Evolutionary conservation across 1,139 yeast genomes (phyloP).

Genomic region (Saccharomyces hybrid): DNA sequence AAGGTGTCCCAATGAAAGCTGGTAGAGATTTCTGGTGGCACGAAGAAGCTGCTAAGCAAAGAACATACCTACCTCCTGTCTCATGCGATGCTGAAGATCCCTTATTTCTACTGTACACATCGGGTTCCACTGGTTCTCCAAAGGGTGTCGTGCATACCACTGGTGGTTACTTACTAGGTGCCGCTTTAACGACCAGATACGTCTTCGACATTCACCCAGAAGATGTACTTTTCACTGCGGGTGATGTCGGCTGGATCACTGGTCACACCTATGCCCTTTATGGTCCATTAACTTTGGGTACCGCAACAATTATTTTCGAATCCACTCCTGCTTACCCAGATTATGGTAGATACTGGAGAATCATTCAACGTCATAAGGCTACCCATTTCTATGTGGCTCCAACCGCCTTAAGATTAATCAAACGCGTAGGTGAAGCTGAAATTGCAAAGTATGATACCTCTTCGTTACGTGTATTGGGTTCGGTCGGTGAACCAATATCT

Average conservation of each 20-base stretch:
- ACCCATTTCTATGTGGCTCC: constrained; percentile 98
- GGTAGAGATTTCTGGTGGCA: constrained; percentile 96
- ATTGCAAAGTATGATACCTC: constrained; percentile 79
- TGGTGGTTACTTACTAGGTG: constrained; percentile 90
- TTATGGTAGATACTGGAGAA: constrained; percentile 95
- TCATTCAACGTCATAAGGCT: constrained; percentile 85
- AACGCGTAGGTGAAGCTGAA: constrained; percentile 86
- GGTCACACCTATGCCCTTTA: constrained; percentile 95
- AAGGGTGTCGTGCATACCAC: constrained; percentile 96
- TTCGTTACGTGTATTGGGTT: constrained; percentile 87
- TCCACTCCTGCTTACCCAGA: constrained; percentile 98
- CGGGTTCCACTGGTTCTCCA: constrained; percentile 97
- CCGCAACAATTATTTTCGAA: constrained; percentile 88
- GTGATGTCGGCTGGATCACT: constrained; percentile 99
- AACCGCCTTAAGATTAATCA: constrained; percentile 89
- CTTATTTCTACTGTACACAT: constrained; percentile 81
- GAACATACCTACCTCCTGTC: constrained; percentile 81
- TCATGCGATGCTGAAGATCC: constrained; percentile 91
- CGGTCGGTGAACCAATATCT: constrained; percentile 98
- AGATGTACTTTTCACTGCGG: constrained; percentile 91
- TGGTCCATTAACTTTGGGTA: constrained; percentile 86
- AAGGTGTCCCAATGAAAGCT: constrained; percentile 50
- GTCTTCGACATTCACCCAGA: constrained; percentile 86
- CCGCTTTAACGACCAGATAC: constrained; percentile 88
- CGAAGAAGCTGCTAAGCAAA: constrained; percentile 70